phyloP scores from a whole-genome alignment of 1,139 yeast species.

The Saccharomyces hybrid region DNA sequence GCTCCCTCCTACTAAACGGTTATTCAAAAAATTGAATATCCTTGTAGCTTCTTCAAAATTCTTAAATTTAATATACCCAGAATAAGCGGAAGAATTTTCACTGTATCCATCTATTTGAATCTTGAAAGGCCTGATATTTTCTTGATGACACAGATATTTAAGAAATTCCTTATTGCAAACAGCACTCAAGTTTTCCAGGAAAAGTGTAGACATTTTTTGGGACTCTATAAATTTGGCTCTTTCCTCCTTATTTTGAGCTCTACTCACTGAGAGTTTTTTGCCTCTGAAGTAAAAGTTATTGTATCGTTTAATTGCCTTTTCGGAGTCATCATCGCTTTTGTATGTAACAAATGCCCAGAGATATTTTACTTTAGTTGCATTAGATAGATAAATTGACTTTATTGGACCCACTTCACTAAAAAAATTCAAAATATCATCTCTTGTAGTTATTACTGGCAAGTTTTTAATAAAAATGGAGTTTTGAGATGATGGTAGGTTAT shows the following conservation, averaged over 20 bases:
- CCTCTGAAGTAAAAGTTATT: constrained; percentile 28
- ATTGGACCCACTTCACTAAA: constrained; percentile 39
- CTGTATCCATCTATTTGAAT: constrained; percentile 5
- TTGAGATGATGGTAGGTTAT: constrained; percentile 22
- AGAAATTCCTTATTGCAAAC: constrained; percentile 16
- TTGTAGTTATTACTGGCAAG: constrained; percentile 35
- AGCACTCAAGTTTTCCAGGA: constrained; percentile 24
- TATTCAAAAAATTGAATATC: constrained; percentile 18
- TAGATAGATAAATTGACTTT: constrained; percentile 35
- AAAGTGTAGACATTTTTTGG: constrained; percentile 14
- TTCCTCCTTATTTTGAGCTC: constrained; percentile 22
- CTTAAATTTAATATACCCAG: constrained; percentile 24
- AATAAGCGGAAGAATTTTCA: constrained; percentile 12
- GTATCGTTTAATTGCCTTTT: constrained; percentile 25
- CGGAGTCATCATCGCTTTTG: constrained; percentile 31
- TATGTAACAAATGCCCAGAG: constrained; percentile 43
- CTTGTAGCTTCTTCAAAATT: constrained; percentile 19
- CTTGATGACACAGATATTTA: constrained; percentile 7
- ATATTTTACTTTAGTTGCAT: constrained; percentile 34
- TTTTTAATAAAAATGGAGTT: constrained; percentile 40
- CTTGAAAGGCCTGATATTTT: constrained; percentile 13
- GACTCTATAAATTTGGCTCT: constrained; percentile 6
- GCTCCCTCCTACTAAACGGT: constrained; percentile 27
- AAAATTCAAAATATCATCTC: constrained; percentile 32
- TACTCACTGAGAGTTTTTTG: constrained; percentile 29